Evolutionary conservation across 129 eudicot genomes (phyloP).

Genomic region (Chrysanthemum makinoi): DNA sequence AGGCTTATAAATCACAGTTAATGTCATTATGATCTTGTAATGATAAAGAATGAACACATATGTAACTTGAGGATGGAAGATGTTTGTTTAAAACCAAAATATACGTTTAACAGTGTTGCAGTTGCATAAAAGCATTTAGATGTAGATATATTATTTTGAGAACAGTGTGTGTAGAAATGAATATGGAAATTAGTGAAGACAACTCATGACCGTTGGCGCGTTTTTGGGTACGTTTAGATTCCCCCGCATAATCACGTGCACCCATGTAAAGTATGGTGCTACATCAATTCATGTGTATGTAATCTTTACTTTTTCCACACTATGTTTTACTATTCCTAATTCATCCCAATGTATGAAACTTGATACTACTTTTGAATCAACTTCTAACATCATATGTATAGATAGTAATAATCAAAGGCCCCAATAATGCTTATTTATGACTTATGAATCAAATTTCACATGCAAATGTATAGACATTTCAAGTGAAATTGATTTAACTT

Average conservation of each 20-base stretch:
- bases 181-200: slow-evolving; percentile 24
- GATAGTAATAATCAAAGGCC: no score
- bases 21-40: slow-evolving; percentile 1
- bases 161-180: slow-evolving; percentile 6
- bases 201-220: slow-evolving; percentile 35
- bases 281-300: slow-evolving; percentile 10
- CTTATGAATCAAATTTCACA: no score
- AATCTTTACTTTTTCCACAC: slow-evolving; percentile 22
- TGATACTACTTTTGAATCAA: no score
- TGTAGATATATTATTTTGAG: neutral
- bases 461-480: no score
- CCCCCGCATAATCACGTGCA: slow-evolving; percentile 46
- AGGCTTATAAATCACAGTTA: neutral
- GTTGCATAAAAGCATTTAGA: no score
- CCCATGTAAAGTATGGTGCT: slow-evolving; percentile 27
- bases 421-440: no score
- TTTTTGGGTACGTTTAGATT: slow-evolving; percentile 34
- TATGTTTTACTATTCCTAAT: slow-evolving; percentile 16
- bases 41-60: neutral
- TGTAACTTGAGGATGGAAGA: neutral
- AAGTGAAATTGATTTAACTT: no score
- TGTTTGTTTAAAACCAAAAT: no score
- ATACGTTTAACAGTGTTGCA: no score
- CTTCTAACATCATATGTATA: no score
- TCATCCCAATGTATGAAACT: neutral